Base-by-base conservation (phyloP, 2,329 filamentous ascomycete species). In the Verticillium alfalfae region DNA sequence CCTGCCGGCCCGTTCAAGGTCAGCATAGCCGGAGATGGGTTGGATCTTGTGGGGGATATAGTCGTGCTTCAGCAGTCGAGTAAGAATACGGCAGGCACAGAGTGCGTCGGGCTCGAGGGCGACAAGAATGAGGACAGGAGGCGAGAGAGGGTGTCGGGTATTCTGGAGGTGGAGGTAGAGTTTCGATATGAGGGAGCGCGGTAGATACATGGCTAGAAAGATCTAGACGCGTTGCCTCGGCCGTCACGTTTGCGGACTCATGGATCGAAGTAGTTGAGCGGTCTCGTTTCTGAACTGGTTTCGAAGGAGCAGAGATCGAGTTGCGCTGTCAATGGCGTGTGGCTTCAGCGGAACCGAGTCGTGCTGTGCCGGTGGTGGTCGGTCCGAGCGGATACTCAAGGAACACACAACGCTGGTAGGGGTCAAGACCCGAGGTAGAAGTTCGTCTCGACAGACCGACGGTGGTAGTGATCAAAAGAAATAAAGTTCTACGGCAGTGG, bases 11-110 rank as follows among this genome's bases (percentile, higher is more conserved):
- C 87, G 88, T 71, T 91, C 84, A 56, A 99, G 85, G 73, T 98
- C 95, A 66, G 87, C 88, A 86, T 97, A 98, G 61, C 95, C 95
- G 22, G 92, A 87, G 60, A 99, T 89, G 1, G 95, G 95, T 70
- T 97, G 92, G 71, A 98, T 97, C 77, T 97, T 98, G 79, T 98
- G 94, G 15, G 90, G 91, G 68, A 99, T 96, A 73, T 96, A 98
- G 80, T 99, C 95, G 81, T 94, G 90, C 78, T 96, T 97, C 64
- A 99, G 83, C n/a, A 99, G 84, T 58, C 90, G 85, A 2, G 94
- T 96, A 57, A 99, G 86, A 64, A 99, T 97, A 64, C 93, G 92
- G 74, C 93, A 96, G 65, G 93, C 95, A 76, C 94, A 98, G 65
- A 99, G 87, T 66, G 95, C 91, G 78, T 99, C 95, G 61, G 95